phyloP scores from a whole-genome alignment of 805 yeast genomes.

The Danielozyma ontarioensis region DNA sequence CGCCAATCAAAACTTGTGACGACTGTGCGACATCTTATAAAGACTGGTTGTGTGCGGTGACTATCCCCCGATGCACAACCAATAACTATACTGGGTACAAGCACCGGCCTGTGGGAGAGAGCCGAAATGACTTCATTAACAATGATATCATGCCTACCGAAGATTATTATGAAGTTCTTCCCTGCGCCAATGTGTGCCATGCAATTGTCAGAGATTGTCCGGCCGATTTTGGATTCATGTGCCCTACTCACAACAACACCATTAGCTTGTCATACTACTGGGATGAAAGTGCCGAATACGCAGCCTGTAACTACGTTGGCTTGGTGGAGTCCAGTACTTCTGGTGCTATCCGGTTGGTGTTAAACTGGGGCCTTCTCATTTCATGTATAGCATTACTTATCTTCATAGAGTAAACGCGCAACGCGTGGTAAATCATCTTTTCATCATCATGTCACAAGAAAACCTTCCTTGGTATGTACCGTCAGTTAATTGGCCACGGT shows the following conservation, averaged over 20 bases:
- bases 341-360: constrained; percentile 3
- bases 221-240: constrained; percentile 62
- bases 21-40: constrained; percentile 70
- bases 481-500: background rate
- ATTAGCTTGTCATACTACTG: constrained; percentile 41
- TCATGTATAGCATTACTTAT: no score
- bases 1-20: constrained; percentile 68
- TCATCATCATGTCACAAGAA: constrained; percentile 3
- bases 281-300: constrained; percentile 22
- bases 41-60: constrained; percentile 85
- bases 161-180: constrained; percentile 73
- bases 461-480: constrained; percentile 10
- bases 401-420: background rate
- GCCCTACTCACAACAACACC: constrained; percentile 49
- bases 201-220: constrained; percentile 83
- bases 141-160: constrained; percentile 47
- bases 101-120: constrained; percentile 41
- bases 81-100: constrained; percentile 38
- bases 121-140: constrained; percentile 60
- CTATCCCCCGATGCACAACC: constrained; percentile 82
- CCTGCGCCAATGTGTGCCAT: constrained; percentile 79
- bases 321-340: constrained; percentile 3
- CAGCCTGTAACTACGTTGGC: constrained; percentile 37
- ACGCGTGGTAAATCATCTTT: background rate
- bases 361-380: constrained; percentile 11